Base-by-base conservation (phyloP, 23 red algal species). In the Gracilaria caudata region DNA sequence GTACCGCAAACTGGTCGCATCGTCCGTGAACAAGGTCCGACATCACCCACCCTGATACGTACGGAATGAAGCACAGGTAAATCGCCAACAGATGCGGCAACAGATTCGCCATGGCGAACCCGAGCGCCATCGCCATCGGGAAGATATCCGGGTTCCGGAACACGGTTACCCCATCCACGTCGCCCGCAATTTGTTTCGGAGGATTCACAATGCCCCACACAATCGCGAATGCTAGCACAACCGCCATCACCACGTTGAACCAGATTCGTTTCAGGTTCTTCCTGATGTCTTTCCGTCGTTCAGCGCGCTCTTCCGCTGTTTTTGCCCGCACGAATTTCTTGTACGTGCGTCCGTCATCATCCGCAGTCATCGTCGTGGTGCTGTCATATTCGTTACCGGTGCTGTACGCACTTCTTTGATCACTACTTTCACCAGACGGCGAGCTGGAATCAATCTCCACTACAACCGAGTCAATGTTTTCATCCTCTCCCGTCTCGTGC, bases 31-130 rank as follows among this genome's bases (percentile, higher is more conserved):
- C 87, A 14, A 91, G 64, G 77, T 82, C 87, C 56, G 76, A 63
- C 87, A 91, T 91, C 75, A 81, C 66, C 87, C 87, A 91, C 14
- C 87, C 87, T 17, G 76, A 75, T 11, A 82, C 65, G 55, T 91
- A 91, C 34, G 77, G 87, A 74, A 82, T 91, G 68, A 91, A 91
- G 44, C 76, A 81, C 40, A 91, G 64, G 44, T 81, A 82, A 34
- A 91, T 91, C 78, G 87, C 87, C 38, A 91, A 33, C 66, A 91
- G 33, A 43, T 91, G 78, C 2, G 77, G 78, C 34, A 91, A 34
- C 34, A 91, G 25, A 65, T 91, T 91, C 43, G 64, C 54, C 58
- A 81, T 57, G 12, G 87, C 87, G 58, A 91, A 91, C 32, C 87
- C 87, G 7, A 91, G 77, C 32, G 87, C 87, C 87, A 91, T 73